Evolutionary conservation across 1,284 basidiomycete species (phyloP).

Genomic region (Wolfiporia cocos): DNA sequence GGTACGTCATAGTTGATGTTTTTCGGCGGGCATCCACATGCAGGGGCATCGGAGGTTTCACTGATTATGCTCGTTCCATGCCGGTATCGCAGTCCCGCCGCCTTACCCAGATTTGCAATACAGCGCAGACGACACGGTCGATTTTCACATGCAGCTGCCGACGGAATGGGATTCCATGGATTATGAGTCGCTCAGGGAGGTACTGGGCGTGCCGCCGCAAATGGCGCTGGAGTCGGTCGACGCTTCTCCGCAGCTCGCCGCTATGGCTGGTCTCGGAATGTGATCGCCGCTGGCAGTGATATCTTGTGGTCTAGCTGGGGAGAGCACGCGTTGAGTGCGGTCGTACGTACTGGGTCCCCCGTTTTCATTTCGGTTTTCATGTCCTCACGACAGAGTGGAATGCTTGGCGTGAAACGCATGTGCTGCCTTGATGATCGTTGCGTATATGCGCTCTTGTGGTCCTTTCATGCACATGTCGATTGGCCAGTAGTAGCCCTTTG

Average conservation of each 20-base stretch:
- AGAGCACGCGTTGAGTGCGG: too few species aligned
- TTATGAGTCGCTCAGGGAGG: neutral
- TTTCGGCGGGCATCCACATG: neutral
- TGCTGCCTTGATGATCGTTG: too few species aligned
- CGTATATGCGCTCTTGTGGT: too few species aligned
- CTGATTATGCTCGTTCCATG: neutral
- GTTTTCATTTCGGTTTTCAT: too few species aligned
- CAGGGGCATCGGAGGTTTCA: neutral
- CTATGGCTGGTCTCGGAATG: neutral
- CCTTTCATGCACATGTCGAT: too few species aligned
- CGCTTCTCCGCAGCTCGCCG: neutral
- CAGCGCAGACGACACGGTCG: neutral
- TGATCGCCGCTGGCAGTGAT: neutral
- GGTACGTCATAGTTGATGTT: neutral
- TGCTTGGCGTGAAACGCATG: too few species aligned
- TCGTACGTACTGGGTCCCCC: too few species aligned
- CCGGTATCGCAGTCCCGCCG: neutral
- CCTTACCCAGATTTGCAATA: neutral
- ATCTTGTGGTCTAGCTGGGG: too few species aligned
- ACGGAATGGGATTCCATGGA: too few species aligned
- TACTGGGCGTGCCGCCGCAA: neutral
- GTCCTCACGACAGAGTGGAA: too few species aligned
- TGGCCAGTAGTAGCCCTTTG: too few species aligned
- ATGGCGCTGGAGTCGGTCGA: neutral
- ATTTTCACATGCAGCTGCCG: constrained; percentile 1